Evolutionary conservation across 2,329 filamentous ascomycete genomes (phyloP).

Genomic region (Fusarium anthophilum): DNA sequence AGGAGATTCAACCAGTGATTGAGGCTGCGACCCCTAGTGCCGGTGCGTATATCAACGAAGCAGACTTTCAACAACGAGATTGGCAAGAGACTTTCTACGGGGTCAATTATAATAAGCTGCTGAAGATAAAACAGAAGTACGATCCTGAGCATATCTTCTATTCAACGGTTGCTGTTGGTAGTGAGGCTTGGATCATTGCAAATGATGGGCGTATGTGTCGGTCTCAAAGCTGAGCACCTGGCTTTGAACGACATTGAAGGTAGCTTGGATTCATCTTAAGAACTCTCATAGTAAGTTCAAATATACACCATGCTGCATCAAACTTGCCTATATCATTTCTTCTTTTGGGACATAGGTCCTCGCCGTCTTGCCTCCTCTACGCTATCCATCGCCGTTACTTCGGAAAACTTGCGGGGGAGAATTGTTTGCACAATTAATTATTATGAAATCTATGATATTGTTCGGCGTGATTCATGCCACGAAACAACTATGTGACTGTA

Average conservation of each 20-base stretch:
- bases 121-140: slow-evolving; percentile 59
- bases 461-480: rapidly evolving
- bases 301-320: not conserved
- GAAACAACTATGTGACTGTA: not conserved
- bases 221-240: not conserved
- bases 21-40: slow-evolving; percentile 51
- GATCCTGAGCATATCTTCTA: slow-evolving; percentile 59
- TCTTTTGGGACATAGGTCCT: too few relatives aligned
- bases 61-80: slow-evolving; percentile 54
- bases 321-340: not conserved
- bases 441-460: not conserved
- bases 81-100: slow-evolving; percentile 59
- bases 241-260: not conserved
- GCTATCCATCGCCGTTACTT: not conserved
- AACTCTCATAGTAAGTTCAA: not conserved
- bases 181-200: slow-evolving; percentile 55
- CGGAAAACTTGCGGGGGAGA: rapidly evolving
- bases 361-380: rapidly evolving
- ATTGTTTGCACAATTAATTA: not conserved
- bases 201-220: slow-evolving; percentile 31
- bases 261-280: too few relatives aligned
- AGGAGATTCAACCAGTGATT: slow-evolving; percentile 39
- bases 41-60: slow-evolving; percentile 63
- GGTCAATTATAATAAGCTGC: slow-evolving; percentile 53
- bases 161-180: slow-evolving; percentile 58